phyloP scores from a whole-genome alignment of 2,329 filamentous ascomycete genomes.

The Sporothrix pallida region DNA sequence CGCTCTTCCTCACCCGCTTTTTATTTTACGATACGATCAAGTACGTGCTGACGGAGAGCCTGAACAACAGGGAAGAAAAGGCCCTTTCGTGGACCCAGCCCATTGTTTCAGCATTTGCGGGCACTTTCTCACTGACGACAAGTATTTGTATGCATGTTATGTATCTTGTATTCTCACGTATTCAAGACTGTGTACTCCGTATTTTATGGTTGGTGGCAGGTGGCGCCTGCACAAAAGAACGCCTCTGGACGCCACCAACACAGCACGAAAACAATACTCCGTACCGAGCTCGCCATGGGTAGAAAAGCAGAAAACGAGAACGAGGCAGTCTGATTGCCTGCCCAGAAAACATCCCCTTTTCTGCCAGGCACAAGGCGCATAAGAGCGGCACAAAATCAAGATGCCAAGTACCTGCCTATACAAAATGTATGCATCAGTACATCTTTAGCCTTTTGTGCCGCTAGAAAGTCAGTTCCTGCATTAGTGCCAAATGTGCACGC shows the following conservation, averaged over 20 bases:
- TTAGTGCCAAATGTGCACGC: conserved; percentile 15
- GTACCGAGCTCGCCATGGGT: too few species aligned
- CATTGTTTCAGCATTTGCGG: not conserved
- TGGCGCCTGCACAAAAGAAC: conserved; percentile 20
- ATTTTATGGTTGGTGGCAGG: not conserved
- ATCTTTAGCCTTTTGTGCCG: not conserved
- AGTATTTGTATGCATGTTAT: too few species aligned
- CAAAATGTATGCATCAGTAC: not conserved
- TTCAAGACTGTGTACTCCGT: too few species aligned
- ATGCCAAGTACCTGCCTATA: not conserved
- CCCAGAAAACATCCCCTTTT: not conserved
- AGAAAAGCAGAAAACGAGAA: not conserved
- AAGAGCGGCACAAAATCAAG: not conserved
- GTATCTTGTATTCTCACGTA: too few species aligned
- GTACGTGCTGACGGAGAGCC: not conserved
- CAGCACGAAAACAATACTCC: not conserved
- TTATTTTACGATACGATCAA: not conserved
- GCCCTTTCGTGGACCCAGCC: not conserved
- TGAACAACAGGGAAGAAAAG: not conserved
- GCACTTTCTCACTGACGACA: not conserved
- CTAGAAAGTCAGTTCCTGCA: conserved; percentile 24
- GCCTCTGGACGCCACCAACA: not conserved
- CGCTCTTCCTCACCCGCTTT: conserved; percentile 6
- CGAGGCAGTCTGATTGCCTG: not conserved
- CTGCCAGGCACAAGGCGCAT: not conserved